A percentile compares a stretch with the other conserved stretches of the same genome.
phyloP scores from a whole-genome alignment of 345 rosid genomes.

The Rhizophora apiculata region DNA sequence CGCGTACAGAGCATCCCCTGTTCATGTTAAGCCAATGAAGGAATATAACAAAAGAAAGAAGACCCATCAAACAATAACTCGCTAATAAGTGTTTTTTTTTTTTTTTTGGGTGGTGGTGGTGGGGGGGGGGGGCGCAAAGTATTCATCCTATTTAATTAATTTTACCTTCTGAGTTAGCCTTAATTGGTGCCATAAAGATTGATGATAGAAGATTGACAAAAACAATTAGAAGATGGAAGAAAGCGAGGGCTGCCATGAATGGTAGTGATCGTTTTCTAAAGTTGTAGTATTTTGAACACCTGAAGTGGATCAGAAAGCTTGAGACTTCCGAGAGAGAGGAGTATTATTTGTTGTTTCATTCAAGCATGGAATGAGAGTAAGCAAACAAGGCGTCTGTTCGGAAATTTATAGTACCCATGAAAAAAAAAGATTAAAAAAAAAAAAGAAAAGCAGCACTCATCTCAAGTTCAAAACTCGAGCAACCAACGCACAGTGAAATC shows the following conservation, averaged over 20 bases:
- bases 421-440: background rate
- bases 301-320: background rate
- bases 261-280: background rate
- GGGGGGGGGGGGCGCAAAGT: too few species aligned
- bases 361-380: conserved; percentile 9
- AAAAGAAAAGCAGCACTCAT: too few species aligned
- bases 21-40: conserved; percentile 2
- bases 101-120: too few species aligned
- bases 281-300: background rate
- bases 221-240: conserved; percentile 25
- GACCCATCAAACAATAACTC: background rate
- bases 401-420: conserved; percentile 44
- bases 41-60: background rate
- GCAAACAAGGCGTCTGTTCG: conserved; percentile 8
- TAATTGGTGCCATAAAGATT: conserved; percentile 19
- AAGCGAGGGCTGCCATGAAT: conserved; percentile 36
- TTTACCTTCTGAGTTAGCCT: conserved; percentile 55
- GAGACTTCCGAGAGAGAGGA: background rate
- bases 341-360: background rate
- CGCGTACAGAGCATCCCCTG: conserved; percentile 70
- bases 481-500: too few species aligned
- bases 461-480: too few species aligned
- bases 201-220: conserved; percentile 14
- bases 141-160: too few species aligned
- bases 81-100: background rate